Percentiles rank a stretch among this genome's conserved stretches.
Evolutionary conservation across 352 stramenopile genomes (phyloP).

Genomic region (Phytophthora constricta): DNA sequence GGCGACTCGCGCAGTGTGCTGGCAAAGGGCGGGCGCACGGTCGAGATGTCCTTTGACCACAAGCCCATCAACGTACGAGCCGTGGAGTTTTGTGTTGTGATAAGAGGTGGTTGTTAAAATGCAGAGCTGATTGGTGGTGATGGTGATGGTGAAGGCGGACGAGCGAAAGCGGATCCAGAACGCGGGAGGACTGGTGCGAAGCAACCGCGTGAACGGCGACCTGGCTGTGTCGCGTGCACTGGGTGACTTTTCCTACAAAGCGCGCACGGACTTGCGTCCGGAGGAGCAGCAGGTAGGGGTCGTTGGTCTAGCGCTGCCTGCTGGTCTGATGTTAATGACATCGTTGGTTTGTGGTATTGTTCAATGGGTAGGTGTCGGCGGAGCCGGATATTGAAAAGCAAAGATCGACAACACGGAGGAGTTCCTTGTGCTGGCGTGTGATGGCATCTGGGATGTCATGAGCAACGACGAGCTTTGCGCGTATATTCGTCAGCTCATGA

Average conservation of each 20-base stretch:
- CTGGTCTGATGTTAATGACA: not conserved
- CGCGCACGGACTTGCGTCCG: constrained; percentile 52
- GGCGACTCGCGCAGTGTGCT: constrained; percentile 85
- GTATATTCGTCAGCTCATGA: constrained; percentile 83
- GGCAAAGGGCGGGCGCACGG: constrained; percentile 49
- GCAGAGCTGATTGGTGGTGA: not conserved
- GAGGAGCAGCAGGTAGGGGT: constrained; percentile 74
- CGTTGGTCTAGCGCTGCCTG: not conserved
- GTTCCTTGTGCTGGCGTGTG: constrained; percentile 92
- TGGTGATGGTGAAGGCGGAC: constrained; percentile 41
- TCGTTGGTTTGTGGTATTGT: not conserved
- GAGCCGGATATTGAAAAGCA: constrained; percentile 91
- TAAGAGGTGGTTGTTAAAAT: not conserved
- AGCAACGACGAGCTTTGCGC: constrained; percentile 88
- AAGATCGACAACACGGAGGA: constrained; percentile 83
- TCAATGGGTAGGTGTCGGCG: constrained; percentile 55
- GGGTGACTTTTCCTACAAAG: constrained; percentile 87
- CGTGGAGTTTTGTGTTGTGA: constrained; percentile 35
- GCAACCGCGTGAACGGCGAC: constrained; percentile 85
- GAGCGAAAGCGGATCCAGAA: constrained; percentile 77
- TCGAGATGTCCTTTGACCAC: constrained; percentile 91
- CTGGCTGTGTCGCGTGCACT: constrained; percentile 82
- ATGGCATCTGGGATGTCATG: constrained; percentile 96
- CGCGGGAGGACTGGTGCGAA: constrained; percentile 71
- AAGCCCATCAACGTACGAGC: constrained; percentile 88